Evolutionary conservation across 345 rosid species (phyloP), one percentile per base, ranked within the genome.

Genomic region (Citrus sp.): DNA sequence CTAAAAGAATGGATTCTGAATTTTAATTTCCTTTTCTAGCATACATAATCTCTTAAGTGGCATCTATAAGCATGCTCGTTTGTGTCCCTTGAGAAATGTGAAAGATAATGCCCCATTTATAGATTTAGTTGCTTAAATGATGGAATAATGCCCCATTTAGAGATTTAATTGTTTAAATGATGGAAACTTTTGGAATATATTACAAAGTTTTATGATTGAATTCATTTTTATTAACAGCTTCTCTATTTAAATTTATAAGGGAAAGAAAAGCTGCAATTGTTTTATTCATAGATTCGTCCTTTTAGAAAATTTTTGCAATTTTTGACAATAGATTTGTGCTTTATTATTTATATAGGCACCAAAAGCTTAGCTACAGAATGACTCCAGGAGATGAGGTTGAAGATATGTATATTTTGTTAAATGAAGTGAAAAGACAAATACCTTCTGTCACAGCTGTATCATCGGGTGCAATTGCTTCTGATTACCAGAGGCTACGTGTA

Each of bases 401-500:
- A 83, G 98, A 94, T 84, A 89, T 94, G 97, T 94, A 88, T 81
- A 79, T 91, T 60, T 82, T 96, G 82, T 80, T 96, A 76, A 87
- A 84, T 75, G 97, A 92, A 88, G 97, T 94, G 49, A 94, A 91
- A 84, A 88, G 83, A 73, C 97, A 89, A 85, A 94, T 96, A 80
- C 98, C 98, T 38, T 88, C 92, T 67, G 67, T 94, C 32, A 78
- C 87, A 18, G 98, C 98, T 22, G 97, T 94, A 67, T 92, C 93
- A 61, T 96, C 98, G 30, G 99, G 99, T 83, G 99, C 98, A 28
- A 96, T 96, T 83, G 98, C 98, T 62, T 96, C 98, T 19, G 97
- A 96, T 77, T 96, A 96, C 80, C 99, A 96, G 71, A 86, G 99
- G 83, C 86, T 94, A 78, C 90, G 98, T 35, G 98, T 96, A 77